Conservation (phyloP, 768 basidiomycete genomes). For the Grammothele lineata region DNA sequence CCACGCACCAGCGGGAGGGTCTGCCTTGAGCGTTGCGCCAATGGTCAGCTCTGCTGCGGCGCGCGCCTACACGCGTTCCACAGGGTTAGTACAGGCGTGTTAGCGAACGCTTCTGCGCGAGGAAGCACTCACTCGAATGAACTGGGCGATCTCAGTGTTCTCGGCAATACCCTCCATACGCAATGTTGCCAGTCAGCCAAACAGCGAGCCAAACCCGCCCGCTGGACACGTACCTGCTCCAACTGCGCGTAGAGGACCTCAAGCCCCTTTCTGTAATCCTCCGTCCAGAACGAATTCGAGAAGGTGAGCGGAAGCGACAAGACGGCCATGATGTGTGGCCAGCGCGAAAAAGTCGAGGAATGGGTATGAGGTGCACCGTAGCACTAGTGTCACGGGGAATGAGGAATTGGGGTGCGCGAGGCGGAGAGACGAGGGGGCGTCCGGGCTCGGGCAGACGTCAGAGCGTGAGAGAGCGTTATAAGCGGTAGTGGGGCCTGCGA, state of each 20-base stretch:
- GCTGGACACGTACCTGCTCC: constrained; percentile 62
- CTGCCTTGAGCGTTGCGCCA: constrained; percentile 50
- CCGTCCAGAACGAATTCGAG: constrained; percentile 92
- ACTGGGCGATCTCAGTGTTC: constrained; percentile 77
- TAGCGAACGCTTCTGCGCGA: too few species aligned
- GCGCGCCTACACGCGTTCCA: constrained; percentile 53
- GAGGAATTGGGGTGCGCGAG: constrained; percentile 4
- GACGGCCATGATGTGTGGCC: constrained; percentile 63
- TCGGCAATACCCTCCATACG: constrained; percentile 66
- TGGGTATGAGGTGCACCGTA: neutral
- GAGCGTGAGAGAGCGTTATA: constrained; percentile 2
- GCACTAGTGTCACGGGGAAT: neutral
- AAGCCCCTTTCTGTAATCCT: constrained; percentile 82
- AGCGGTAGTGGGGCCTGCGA: constrained; percentile 2
- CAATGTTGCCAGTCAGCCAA: constrained; percentile 10
- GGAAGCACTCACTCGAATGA: constrained; percentile 66
- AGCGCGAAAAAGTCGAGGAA: neutral
- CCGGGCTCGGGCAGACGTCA: neutral
- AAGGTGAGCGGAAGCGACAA: constrained; percentile 87
- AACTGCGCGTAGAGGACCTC: constrained; percentile 74
- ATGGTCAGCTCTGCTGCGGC: constrained; percentile 64
- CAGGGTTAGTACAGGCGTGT: neutral
- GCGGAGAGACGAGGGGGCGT: neutral
- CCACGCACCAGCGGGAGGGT: constrained; percentile 44
- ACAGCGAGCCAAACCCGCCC: too few species aligned